These are phyloP conservation scores for Jaapia argillacea DNA, from an alignment of 768 basidiomycete genomes.

Conservation along the genomic window DNA sequence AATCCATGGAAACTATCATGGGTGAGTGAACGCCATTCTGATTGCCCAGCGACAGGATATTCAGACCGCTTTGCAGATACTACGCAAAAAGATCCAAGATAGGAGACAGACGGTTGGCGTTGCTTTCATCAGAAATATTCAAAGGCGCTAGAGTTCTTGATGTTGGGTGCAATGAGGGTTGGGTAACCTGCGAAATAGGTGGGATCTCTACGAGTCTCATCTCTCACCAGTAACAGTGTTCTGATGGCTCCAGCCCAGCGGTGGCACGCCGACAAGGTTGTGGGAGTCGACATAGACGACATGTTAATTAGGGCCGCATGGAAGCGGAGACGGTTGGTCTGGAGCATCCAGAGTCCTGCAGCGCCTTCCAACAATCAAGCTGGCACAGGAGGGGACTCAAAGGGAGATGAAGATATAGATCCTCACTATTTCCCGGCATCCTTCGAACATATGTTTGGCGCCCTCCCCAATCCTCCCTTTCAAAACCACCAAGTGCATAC, in stretches of 20 bases:
- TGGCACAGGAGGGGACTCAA: background rate
- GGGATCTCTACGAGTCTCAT: conserved; percentile 7
- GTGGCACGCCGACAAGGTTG: conserved; percentile 50
- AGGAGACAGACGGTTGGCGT: conserved; percentile 53
- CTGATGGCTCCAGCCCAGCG: conserved; percentile 41
- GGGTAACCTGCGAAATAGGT: conserved; percentile 85
- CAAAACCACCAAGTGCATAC: conserved; percentile 18
- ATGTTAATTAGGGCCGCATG: conserved; percentile 67
- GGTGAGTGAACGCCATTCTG: conserved; percentile 36
- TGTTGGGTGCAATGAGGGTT: conserved; percentile 82
- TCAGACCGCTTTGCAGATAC: conserved; percentile 34
- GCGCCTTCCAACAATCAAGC: background rate
- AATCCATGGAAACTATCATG: conserved; percentile 67
- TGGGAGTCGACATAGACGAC: conserved; percentile 83
- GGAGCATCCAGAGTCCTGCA: conserved; percentile 53
- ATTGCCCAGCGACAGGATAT: background rate
- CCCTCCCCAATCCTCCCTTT: conserved; percentile 54
- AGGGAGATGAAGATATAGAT: background rate
- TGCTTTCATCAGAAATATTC: conserved; percentile 49
- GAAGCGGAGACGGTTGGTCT: conserved; percentile 56
- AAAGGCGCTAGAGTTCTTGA: conserved; percentile 56
- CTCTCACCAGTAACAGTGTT: background rate
- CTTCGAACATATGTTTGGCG: conserved; percentile 66
- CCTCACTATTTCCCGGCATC: conserved; percentile 67
- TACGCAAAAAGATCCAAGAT: conserved; percentile 62